Evolutionary conservation across 2,329 filamentous ascomycete genomes (phyloP).

Genomic region (Aspergillus sp.): DNA sequence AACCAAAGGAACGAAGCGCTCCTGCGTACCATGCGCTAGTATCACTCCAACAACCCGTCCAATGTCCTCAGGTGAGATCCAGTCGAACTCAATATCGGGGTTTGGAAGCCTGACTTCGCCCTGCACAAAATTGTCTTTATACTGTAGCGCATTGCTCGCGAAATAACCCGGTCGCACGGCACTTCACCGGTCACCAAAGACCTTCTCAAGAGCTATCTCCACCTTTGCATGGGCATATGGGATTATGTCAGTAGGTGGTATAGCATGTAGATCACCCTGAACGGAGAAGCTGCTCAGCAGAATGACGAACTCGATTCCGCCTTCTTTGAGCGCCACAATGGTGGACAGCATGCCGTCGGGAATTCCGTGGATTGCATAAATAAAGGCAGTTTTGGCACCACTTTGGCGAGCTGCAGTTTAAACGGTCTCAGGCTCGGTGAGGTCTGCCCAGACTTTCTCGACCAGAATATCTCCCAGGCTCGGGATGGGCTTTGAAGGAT

Average conservation of each 20-base stretch:
- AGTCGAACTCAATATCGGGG: slow-evolving; percentile 30
- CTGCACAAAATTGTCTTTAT: slow-evolving; percentile 18
- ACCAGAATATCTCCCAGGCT: slow-evolving; percentile 23
- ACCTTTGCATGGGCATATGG: slow-evolving; percentile 37
- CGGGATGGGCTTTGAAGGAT: slow-evolving; percentile 38
- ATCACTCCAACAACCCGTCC: slow-evolving; percentile 37
- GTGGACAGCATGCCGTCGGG: slow-evolving; percentile 35
- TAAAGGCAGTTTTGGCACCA: slow-evolving; percentile 42
- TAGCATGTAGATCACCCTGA: slow-evolving; percentile 15
- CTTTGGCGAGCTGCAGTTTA: slow-evolving; percentile 29
- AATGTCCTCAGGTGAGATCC: slow-evolving; percentile 39
- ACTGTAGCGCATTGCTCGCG: slow-evolving; percentile 35
- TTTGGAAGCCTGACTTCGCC: slow-evolving; percentile 26
- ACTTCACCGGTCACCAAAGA: slow-evolving; percentile 35
- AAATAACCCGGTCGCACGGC: slow-evolving; percentile 40
- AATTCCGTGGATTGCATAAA: slow-evolving; percentile 34
- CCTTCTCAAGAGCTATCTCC: slow-evolving; percentile 37
- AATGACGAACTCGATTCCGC: slow-evolving; percentile 40
- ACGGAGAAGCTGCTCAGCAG: slow-evolving; percentile 39
- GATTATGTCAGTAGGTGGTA: slow-evolving; percentile 27
- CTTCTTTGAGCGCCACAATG: slow-evolving; percentile 37
- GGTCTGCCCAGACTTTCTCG: slow-evolving; percentile 38
- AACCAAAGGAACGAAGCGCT: slow-evolving; percentile 28
- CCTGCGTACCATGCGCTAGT: slow-evolving; percentile 26
- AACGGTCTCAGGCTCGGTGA: slow-evolving; percentile 36